These are phyloP conservation scores for Coniella vitis DNA, from an alignment of 2,329 filamentous ascomycete genomes.

Conservation along the genomic window DNA sequence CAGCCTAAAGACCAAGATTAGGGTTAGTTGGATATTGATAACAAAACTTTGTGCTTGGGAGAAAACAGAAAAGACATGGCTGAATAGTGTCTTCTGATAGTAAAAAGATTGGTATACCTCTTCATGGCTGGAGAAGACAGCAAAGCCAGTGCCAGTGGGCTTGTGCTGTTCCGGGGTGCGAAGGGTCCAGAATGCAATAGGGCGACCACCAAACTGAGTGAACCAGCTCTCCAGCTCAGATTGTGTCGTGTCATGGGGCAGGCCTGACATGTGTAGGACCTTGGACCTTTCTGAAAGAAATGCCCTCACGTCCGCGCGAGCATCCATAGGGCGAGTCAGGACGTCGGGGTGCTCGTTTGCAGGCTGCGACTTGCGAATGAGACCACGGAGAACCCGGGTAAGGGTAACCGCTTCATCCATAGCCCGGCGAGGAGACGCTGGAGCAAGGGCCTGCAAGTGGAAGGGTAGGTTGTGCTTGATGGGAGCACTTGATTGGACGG, in stretches of 20 bases:
- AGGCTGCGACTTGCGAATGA: conserved; percentile 95
- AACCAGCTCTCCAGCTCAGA: conserved; percentile 99
- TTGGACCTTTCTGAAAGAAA: conserved; percentile 96
- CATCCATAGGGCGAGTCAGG: conserved; percentile 90
- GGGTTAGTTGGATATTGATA: conserved; percentile 4
- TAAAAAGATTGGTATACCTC: conserved; percentile 62
- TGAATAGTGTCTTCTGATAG: too few relatives aligned
- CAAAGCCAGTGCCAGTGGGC: conserved; percentile 96
- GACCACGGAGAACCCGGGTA: conserved; percentile 80
- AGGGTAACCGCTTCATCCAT: conserved; percentile 98
- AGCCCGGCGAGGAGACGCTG: conserved; percentile 87
- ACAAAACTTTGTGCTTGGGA: not conserved
- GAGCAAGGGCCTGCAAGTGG: conserved; percentile 91
- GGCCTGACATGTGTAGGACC: conserved; percentile 93
- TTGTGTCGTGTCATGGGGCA: conserved; percentile 96
- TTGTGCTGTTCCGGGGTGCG: conserved; percentile 98
- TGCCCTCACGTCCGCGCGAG: conserved; percentile 88
- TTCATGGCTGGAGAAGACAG: conserved; percentile 97
- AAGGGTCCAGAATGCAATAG: conserved; percentile 98
- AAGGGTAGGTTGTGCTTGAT: conserved; percentile 99
- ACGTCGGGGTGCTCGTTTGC: conserved; percentile 91
- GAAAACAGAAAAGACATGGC: too few relatives aligned
- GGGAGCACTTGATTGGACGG: conserved; percentile 91
- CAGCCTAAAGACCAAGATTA: conserved; percentile 55
- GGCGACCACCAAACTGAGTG: conserved; percentile 93